Percentiles rank a stretch among this genome's conserved stretches.
These are phyloP conservation scores for Penicillium subrubescens DNA, from an alignment of 495 filamentous ascomycete genomes.

Conservation along the genomic window DNA sequence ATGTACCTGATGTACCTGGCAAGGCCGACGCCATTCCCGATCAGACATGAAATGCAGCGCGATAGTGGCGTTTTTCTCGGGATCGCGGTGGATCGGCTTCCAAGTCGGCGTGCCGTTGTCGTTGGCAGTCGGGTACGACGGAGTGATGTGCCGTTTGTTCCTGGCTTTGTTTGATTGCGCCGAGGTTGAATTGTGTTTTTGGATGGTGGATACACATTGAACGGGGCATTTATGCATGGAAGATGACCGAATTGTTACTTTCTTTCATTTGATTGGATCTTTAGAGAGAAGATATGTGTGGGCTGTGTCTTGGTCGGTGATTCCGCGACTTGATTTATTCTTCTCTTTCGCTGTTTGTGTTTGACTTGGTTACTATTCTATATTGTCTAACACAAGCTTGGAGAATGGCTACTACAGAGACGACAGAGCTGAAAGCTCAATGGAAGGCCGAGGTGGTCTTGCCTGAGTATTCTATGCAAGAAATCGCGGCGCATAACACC, in stretches of 20 bases:
- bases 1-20: background rate
- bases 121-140: background rate
- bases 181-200: constrained; percentile 2
- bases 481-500: constrained; percentile 50
- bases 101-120: constrained; percentile 14
- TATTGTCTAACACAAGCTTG: background rate
- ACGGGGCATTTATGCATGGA: constrained; percentile 7
- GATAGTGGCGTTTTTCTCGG: constrained; percentile 9
- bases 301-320: background rate
- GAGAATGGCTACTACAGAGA: constrained; percentile 19
- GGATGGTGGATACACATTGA: background rate
- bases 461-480: constrained; percentile 38
- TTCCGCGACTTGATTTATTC: constrained; percentile 6
- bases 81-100: constrained; percentile 10
- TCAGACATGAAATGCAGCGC: background rate
- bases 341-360: background rate
- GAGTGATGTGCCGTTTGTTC: background rate
- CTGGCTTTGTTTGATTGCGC: constrained; percentile 1
- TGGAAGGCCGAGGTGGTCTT: constrained; percentile 19
- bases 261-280: background rate
- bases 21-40: background rate
- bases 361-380: background rate
- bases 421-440: constrained; percentile 22
- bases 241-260: constrained; percentile 1
- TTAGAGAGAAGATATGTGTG: background rate